Percentiles rank a stretch among this genome's conserved stretches.
phyloP scores from a whole-genome alignment of 306 rosid species.

The Dicorynia guianensis region DNA sequence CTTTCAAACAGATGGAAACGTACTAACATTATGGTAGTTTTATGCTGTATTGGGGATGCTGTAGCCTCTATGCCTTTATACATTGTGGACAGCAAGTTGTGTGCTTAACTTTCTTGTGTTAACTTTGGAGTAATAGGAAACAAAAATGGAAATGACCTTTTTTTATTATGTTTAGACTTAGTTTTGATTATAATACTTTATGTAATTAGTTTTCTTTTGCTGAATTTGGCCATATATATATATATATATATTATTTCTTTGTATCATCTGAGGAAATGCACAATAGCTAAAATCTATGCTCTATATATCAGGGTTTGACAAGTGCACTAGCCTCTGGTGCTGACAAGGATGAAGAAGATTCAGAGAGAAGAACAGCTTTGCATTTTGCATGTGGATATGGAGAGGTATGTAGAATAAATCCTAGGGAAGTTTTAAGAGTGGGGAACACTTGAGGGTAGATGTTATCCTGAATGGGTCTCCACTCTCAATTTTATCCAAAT shows the following conservation, averaged over 20 bases:
- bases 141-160: no score
- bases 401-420: slow-evolving; percentile 70
- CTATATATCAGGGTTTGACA: slow-evolving; percentile 78
- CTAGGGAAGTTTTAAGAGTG: no score
- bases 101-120: no score
- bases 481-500: neutral
- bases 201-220: slow-evolving; percentile 21
- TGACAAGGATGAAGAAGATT: slow-evolving; percentile 94
- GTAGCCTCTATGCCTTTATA: no score
- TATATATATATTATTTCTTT: neutral
- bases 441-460: no score
- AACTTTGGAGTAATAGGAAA: no score
- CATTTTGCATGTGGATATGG: slow-evolving; percentile 99
- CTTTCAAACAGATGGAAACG: no score
- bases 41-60: no score
- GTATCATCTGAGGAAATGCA: slow-evolving; percentile 30
- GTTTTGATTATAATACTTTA: slow-evolving; percentile 12
- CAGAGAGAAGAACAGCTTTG: slow-evolving; percentile 97
- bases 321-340: slow-evolving; percentile 84
- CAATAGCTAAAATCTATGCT: slow-evolving; percentile 36
- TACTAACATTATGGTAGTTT: no score
- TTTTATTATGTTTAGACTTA: no score
- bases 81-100: no score
- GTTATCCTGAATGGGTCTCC: no score
- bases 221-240: slow-evolving; percentile 29